Evolutionary conservation across 177 flowering plant species (phyloP).

Genomic region (Telopea speciosissima): DNA sequence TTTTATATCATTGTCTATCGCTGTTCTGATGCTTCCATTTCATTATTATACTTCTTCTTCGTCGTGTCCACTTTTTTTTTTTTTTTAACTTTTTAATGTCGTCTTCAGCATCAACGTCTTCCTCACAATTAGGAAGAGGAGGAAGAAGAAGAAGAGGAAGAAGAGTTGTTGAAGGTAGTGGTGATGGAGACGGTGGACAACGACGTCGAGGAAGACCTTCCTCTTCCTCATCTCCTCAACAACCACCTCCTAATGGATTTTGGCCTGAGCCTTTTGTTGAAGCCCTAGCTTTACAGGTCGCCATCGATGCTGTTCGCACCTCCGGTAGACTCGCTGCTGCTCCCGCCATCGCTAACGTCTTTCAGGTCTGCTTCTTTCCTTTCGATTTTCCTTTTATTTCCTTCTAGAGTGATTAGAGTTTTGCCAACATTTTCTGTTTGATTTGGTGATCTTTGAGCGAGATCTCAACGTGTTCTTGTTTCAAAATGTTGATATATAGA

Average conservation of each 20-base stretch:
- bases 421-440: not conserved
- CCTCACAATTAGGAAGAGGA: not conserved
- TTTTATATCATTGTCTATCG: not conserved
- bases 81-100: not conserved
- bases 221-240: constrained; percentile 21
- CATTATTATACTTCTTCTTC: not conserved
- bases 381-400: not conserved
- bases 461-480: too few relatives aligned
- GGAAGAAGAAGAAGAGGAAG: not conserved
- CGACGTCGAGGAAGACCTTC: constrained; percentile 8
- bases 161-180: too few relatives aligned
- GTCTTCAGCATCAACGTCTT: constrained; percentile 4
- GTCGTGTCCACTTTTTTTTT: not conserved
- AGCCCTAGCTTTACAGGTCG: constrained; percentile 61
- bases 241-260: constrained; percentile 26
- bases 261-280: constrained; percentile 90
- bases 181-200: not conserved
- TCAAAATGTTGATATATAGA: too few relatives aligned
- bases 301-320: constrained; percentile 47
- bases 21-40: not conserved
- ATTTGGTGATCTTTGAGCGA: too few relatives aligned
- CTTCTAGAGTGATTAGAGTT: too few relatives aligned
- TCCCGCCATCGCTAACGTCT: constrained; percentile 52
- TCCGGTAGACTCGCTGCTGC: constrained; percentile 60
- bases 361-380: constrained; percentile 42